A percentile compares a stretch with the other conserved stretches of the same genome.
Evolutionary conservation across 768 basidiomycete species (phyloP).

Genomic region (Psilocybe sp.): DNA sequence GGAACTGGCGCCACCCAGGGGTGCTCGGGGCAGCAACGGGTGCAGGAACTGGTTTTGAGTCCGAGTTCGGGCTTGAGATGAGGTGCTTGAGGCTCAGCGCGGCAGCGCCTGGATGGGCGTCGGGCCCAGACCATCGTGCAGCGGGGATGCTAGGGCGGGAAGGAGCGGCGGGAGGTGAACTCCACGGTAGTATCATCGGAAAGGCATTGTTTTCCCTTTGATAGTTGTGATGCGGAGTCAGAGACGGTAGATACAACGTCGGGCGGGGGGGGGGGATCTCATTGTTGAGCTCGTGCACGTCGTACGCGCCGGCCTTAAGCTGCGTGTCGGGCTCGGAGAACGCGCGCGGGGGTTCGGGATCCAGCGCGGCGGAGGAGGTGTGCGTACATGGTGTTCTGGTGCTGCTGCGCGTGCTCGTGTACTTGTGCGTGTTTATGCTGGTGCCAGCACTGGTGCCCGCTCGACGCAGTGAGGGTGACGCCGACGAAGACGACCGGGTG

Average conservation of each 20-base stretch:
- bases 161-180: constrained; percentile 74
- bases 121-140: constrained; percentile 65
- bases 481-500: too few species aligned
- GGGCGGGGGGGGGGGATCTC: background rate
- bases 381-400: too few species aligned
- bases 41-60: constrained; percentile 9
- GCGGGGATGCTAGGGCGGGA: constrained; percentile 55
- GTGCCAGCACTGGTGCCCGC: too few species aligned
- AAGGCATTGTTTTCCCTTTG: too few species aligned
- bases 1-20: constrained; percentile 48
- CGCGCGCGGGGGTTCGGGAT: too few species aligned
- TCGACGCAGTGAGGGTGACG: too few species aligned
- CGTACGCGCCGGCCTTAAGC: background rate
- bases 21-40: background rate
- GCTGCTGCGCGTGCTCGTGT: too few species aligned
- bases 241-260: background rate
- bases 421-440: too few species aligned
- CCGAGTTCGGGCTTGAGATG: constrained; percentile 15
- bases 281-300: background rate
- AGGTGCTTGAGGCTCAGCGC: constrained; percentile 62
- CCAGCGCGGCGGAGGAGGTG: too few species aligned
- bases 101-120: constrained; percentile 82
- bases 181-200: constrained; percentile 23
- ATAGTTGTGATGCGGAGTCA: too few species aligned
- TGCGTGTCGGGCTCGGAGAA: too few species aligned